Evolutionary conservation across 768 basidiomycete genomes (phyloP).

Genomic region (Boletus edulis): DNA sequence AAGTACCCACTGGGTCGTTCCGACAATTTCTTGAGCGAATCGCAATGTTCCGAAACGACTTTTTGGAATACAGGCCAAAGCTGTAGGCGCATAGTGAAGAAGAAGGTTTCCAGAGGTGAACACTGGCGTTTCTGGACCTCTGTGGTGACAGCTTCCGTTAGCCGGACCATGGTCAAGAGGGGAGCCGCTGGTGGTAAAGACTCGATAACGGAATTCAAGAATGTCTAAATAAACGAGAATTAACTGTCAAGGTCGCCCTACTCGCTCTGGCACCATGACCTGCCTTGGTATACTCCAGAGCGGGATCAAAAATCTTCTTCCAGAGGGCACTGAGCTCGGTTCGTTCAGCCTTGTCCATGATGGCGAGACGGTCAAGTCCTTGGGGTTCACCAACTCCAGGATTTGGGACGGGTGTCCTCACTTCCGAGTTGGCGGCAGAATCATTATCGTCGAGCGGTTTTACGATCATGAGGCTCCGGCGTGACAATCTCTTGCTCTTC

Average conservation of each 20-base stretch:
- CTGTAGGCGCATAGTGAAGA: conserved; percentile 76
- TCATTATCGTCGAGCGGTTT: conserved; percentile 38
- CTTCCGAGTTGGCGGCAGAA: conserved; percentile 52
- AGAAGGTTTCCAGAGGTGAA: conserved; percentile 75
- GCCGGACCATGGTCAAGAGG: conserved; percentile 86
- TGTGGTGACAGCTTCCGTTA: conserved; percentile 76
- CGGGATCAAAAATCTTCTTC: conserved; percentile 93
- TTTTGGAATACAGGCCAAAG: conserved; percentile 97
- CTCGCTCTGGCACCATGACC: conserved; percentile 11
- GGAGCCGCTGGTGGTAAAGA: conserved; percentile 72
- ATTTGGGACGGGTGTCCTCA: conserved; percentile 34
- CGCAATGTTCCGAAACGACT: conserved; percentile 79
- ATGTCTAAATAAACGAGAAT: conserved; percentile 44
- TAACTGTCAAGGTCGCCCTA: background rate
- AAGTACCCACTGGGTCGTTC: conserved; percentile 70
- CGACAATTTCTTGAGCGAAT: conserved; percentile 77
- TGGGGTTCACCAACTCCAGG: conserved; percentile 25
- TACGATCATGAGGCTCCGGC: conserved; percentile 42
- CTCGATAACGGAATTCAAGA: conserved; percentile 65
- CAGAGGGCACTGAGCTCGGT: conserved; percentile 64
- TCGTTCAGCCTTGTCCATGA: conserved; percentile 57
- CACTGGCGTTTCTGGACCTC: conserved; percentile 79
- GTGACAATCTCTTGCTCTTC: conserved; percentile 33
- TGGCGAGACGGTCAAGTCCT: conserved; percentile 26
- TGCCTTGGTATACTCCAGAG: conserved; percentile 81